A percentile compares a stretch with the other conserved stretches of the same genome.
These are phyloP conservation scores for Yamadazyma triangularis DNA, from an alignment of 1,139 yeast species.

Conservation along the genomic window DNA sequence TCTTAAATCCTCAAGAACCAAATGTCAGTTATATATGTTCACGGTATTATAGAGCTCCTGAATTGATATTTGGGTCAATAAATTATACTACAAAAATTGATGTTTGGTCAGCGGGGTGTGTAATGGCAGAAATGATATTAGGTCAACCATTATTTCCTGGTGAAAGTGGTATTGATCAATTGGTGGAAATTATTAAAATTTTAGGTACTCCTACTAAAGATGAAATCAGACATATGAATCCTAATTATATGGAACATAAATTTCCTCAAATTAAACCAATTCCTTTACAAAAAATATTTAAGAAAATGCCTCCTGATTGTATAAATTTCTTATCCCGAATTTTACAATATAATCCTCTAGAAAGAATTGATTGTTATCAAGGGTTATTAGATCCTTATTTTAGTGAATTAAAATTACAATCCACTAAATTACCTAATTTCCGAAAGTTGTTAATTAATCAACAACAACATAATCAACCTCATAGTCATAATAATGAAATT, in stretches of 20 bases:
- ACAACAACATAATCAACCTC: conserved; percentile 21
- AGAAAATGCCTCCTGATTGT: conserved; percentile 58
- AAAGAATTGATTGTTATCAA: conserved; percentile 65
- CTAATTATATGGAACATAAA: conserved; percentile 95
- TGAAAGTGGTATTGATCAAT: conserved; percentile 94
- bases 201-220: conserved; percentile 94
- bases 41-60: conserved; percentile 81
- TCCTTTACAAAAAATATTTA: conserved; percentile 79
- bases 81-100: conserved; percentile 96
- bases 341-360: conserved; percentile 72
- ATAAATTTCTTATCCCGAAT: conserved; percentile 56
- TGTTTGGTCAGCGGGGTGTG: conserved; percentile 98
- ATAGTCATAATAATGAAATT: conserved; percentile 13
- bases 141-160: conserved; percentile 99
- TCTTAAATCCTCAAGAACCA: conserved; percentile 67
- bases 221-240: conserved; percentile 92
- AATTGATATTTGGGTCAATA: conserved; percentile 84
- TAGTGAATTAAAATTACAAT: conserved; percentile 62
- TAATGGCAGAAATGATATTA: conserved; percentile 90
- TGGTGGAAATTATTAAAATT: conserved; percentile 93
- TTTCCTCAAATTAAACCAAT: conserved; percentile 96
- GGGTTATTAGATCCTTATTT: conserved; percentile 71
- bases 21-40: conserved; percentile 78
- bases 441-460: conserved; percentile 36
- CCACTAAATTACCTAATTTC: conserved; percentile 52